phyloP scores from a whole-genome alignment of 257 asterid genomes.

The Coffea eugenioides region DNA sequence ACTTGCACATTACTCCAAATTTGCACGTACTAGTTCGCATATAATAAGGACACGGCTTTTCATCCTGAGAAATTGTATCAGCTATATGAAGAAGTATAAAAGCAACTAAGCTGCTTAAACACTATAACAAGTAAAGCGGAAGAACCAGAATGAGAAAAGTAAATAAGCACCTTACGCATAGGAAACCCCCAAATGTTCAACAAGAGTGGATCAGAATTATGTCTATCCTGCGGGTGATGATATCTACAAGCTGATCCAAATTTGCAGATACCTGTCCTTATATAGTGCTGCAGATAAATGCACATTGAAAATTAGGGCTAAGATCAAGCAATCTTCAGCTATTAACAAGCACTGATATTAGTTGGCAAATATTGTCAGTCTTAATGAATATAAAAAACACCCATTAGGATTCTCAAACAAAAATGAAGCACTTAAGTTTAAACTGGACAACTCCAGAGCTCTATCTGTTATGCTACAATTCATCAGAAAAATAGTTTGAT shows the following conservation, averaged over 20 bases:
- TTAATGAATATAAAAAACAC: background rate
- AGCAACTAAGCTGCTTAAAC: background rate
- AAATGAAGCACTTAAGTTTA: background rate
- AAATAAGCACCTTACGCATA: slow-evolving; percentile 61
- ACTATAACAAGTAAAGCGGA: background rate
- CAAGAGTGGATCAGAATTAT: slow-evolving; percentile 27
- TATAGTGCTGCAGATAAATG: slow-evolving; percentile 50
- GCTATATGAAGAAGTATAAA: background rate
- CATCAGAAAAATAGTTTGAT: too few relatives aligned
- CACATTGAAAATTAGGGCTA: background rate
- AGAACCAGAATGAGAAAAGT: background rate
- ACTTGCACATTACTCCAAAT: slow-evolving; percentile 65
- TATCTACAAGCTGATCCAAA: slow-evolving; percentile 65
- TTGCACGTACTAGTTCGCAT: slow-evolving; percentile 66
- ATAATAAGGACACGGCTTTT: slow-evolving; percentile 53
- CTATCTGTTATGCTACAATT: too few relatives aligned
- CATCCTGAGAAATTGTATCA: slow-evolving; percentile 36
- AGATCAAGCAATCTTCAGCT: background rate
- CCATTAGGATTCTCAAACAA: background rate
- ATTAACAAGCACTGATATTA: background rate
- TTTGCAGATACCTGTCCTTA: slow-evolving; percentile 75
- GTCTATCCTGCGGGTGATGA: slow-evolving; percentile 67
- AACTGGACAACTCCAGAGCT: background rate
- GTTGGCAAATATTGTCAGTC: background rate
- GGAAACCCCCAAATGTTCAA: slow-evolving; percentile 63